A percentile compares a stretch with the other conserved stretches of the same genome.
Evolutionary conservation across 2,329 filamentous ascomycete species (phyloP).

Genomic region (Biscogniauxia sp.): DNA sequence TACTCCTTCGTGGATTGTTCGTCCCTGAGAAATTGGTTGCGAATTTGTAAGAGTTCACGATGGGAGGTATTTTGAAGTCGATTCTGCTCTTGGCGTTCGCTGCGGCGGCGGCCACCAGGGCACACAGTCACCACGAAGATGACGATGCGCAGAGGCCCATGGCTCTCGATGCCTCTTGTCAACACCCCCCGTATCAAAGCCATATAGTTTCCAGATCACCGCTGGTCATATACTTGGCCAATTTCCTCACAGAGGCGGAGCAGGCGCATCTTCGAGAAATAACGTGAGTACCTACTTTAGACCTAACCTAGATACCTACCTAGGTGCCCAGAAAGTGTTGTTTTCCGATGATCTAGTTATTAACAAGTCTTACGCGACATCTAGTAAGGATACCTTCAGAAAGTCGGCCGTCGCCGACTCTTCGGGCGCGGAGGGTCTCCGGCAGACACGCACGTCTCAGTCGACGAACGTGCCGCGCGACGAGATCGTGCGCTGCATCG

Average conservation of each 20-base stretch:
- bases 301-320: too few species aligned
- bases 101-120: conserved; percentile 12
- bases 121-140: conserved; percentile 19
- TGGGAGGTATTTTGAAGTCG: conserved; percentile 17
- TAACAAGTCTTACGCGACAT: conserved; percentile 3
- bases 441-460: conserved; percentile 43
- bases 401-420: conserved; percentile 42
- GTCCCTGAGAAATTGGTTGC: neutral
- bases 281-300: conserved; percentile 27
- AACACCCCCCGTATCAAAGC: conserved; percentile 33
- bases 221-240: conserved; percentile 38
- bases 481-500: conserved; percentile 44
- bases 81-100: conserved; percentile 19
- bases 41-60: conserved; percentile 5
- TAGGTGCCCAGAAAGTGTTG: neutral
- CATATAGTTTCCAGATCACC: conserved; percentile 37
- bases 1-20: neutral
- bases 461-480: conserved; percentile 45
- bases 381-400: conserved; percentile 42
- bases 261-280: conserved; percentile 34
- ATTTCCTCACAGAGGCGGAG: conserved; percentile 38
- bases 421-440: conserved; percentile 32
- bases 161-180: conserved; percentile 22
- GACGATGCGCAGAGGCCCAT: conserved; percentile 25
- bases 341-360: neutral